Conservation (phyloP, 352 stramenopile genomes). For the Lagenidium sp. region DNA sequence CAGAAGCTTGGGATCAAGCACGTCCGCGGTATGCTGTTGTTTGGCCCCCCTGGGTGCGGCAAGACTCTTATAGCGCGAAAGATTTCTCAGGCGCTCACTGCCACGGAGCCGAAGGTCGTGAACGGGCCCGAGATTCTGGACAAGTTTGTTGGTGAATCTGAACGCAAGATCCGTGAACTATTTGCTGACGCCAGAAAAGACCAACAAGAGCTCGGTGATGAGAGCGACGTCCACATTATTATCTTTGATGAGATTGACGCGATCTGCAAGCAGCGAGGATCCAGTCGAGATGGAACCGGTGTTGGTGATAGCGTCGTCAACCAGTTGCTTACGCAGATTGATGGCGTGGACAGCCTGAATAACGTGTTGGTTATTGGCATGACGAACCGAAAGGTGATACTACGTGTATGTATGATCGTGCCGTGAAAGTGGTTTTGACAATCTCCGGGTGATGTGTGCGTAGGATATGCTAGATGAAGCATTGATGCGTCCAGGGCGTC, state of each 20-base stretch:
- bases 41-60: conserved; percentile 81
- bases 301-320: conserved; percentile 99
- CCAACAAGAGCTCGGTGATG: conserved; percentile 90
- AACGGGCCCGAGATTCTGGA: conserved; percentile 99
- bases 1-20: conserved; percentile 98
- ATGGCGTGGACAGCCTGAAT: conserved; percentile 99
- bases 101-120: conserved; percentile 95
- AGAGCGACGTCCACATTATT: conserved; percentile 99
- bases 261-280: conserved; percentile 97
- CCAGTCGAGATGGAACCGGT: conserved; percentile 90
- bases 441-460: conserved; percentile 15
- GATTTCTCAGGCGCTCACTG: conserved; percentile 96
- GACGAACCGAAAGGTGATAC: conserved; percentile 99
- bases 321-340: conserved; percentile 99
- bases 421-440: too few relatives aligned
- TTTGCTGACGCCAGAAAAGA: conserved; percentile 93
- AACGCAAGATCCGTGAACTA: conserved; percentile 98
- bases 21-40: conserved; percentile 91
- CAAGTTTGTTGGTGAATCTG: conserved; percentile 98
- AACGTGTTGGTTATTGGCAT: conserved; percentile 99
- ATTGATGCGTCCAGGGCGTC: conserved; percentile 95
- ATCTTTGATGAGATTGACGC: conserved; percentile 99
- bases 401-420: too few relatives aligned
- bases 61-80: conserved; percentile 99
- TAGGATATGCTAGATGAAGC: conserved; percentile 95